Evolutionary conservation across 768 basidiomycete genomes (phyloP), one percentile per base, ranked within the genome.

Genomic region (Gloeophyllum trabeum): DNA sequence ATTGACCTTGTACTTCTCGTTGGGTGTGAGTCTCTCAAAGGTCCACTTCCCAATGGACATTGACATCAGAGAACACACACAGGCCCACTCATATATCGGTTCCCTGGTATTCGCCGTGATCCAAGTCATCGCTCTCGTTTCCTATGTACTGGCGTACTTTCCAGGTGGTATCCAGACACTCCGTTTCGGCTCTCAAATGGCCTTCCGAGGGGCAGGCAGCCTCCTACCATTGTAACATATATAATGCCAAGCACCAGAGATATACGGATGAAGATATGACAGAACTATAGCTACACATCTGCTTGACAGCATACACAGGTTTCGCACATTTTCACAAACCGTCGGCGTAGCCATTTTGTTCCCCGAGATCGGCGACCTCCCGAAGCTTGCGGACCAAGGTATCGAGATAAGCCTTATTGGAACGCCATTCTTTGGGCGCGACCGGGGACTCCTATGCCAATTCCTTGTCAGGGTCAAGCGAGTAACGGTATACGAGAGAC

Each of bases 61-160:
- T 44, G 34, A n/a, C n/a, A n/a, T n/a, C n/a, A n/a, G n/a, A n/a
- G n/a, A 21, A 12, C 42, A 19, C 24, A 30, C 3, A 12, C 59
- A 94, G 89, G 69, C 72, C 10, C 78, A 82, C 38, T 91, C 91
- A 16, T 91, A 90, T 46, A 48, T 99, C 22, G 89, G 90, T 5
- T 93, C 89, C 1, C 62, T 99, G 28, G 55, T 96, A 42, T 78
- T 78, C 24, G 91, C 86, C 10, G 73, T 80, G 25, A 69, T 96
- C 3, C 92, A 92, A 60, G 77, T 80, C 30, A 64, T 86, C 35
- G 80, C 93, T 2, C 75, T 99, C 14, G 67, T 96, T 12, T 72
- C 84, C 12, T 99, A 99, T 56, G 72, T 98, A 5, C 69, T 91
- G 14, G 92, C 92, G 0, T 98, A 97, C 64, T 98, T 99, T 63